phyloP scores from a whole-genome alignment of 768 basidiomycete species.

The Xerocomellus intermedius region DNA sequence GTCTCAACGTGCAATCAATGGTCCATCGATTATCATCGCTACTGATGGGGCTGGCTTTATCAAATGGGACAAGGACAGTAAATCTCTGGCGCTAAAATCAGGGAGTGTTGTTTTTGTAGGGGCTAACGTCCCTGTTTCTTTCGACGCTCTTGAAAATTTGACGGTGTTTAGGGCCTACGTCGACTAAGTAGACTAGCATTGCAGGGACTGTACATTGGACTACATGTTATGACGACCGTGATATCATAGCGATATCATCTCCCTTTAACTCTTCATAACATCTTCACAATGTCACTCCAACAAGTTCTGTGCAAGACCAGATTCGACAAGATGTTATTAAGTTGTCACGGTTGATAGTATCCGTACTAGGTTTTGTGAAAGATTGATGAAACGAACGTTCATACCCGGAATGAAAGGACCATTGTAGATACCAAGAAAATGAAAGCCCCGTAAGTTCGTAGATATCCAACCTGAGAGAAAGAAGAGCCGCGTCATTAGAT shows the following conservation, averaged over 20 bases:
- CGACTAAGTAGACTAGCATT: conserved; percentile 7
- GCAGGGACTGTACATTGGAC: neutral
- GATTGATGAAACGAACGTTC: neutral
- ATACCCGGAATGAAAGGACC: neutral
- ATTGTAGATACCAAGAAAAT: neutral
- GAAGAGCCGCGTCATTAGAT: neutral
- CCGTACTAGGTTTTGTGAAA: neutral
- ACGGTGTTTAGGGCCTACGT: conserved; percentile 32
- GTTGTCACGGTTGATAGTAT: neutral
- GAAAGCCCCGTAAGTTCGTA: neutral
- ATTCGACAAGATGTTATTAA: neutral
- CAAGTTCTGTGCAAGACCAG: too few relatives aligned
- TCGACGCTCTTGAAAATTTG: conserved; percentile 37
- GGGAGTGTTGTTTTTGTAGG: conserved; percentile 87
- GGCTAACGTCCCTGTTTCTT: conserved; percentile 57
- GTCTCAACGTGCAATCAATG: conserved; percentile 61
- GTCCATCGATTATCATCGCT: conserved; percentile 83
- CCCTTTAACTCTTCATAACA: too few relatives aligned
- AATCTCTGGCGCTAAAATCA: conserved; percentile 41
- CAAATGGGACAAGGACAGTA: conserved; percentile 42
- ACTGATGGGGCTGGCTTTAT: conserved; percentile 66
- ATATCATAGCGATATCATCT: too few relatives aligned
- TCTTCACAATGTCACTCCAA: too few relatives aligned
- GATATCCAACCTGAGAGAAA: neutral
- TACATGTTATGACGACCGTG: too few relatives aligned